Evolutionary conservation across 2,329 filamentous ascomycete species (phyloP).

Genomic region (Plectosphaerella sp.): DNA sequence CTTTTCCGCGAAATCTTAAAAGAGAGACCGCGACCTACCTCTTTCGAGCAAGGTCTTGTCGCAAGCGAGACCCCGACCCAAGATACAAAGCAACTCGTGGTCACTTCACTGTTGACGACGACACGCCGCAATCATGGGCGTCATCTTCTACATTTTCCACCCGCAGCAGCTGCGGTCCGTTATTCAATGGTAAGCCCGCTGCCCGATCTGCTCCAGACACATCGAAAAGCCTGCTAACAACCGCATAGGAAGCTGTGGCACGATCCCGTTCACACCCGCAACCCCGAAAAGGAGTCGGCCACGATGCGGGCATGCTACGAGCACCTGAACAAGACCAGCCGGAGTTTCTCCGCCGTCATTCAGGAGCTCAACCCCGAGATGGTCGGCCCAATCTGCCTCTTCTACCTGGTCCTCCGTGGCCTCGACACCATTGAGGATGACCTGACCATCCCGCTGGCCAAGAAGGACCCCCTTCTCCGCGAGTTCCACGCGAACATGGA

Average conservation of each 20-base stretch:
- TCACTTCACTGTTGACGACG: background rate
- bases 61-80: too few relatives aligned
- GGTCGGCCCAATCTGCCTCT: constrained; percentile 80
- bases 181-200: constrained; percentile 71
- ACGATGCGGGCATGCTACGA: constrained; percentile 80
- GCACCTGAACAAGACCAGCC: constrained; percentile 81
- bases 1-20: too few relatives aligned
- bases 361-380: constrained; percentile 94
- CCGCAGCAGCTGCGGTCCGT: constrained; percentile 75
- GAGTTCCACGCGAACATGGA: constrained; percentile 77
- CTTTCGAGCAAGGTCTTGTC: too few relatives aligned
- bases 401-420: constrained; percentile 88
- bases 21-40: too few relatives aligned
- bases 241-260: constrained; percentile 86
- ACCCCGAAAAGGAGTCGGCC: constrained; percentile 68
- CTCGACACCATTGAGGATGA: constrained; percentile 99
- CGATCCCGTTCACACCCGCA: constrained; percentile 82
- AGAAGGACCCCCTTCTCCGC: constrained; percentile 82
- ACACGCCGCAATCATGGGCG: constrained; percentile 45
- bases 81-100: too few relatives aligned
- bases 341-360: constrained; percentile 90
- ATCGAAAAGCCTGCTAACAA: background rate
- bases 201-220: background rate
- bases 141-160: constrained; percentile 71
- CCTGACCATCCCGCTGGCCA: constrained; percentile 78